Base-by-base conservation (phyloP, 2,329 filamentous ascomycete genomes). In the Monosporascus sp. region DNA sequence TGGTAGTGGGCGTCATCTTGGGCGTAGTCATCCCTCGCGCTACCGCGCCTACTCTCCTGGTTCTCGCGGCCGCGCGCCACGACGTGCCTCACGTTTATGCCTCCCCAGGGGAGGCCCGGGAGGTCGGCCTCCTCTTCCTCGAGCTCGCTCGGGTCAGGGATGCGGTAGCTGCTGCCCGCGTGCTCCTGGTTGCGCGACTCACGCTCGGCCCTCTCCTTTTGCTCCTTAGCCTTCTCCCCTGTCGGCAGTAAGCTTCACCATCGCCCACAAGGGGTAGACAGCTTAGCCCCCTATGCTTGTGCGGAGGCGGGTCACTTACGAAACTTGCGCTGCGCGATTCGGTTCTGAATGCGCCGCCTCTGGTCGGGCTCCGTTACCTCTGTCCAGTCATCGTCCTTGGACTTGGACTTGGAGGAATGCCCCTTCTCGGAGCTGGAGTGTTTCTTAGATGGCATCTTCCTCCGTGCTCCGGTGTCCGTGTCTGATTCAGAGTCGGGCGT, bases 251-350 rank as follows among this genome's bases (percentile, higher is more conserved):
- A 35, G 31, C 31, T 35, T 35, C 31, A 35, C 9, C 31, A 35
- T 35, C 11, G 5, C 31, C 31, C 31, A 35, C 5, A 6, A 20
- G n/a, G 5, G 24, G 20, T 41, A 5, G 5, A 47, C 48, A 27
- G 8, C 51, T 58, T 44, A 60, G 60, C 25, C 8, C 39, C 6
- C 24, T 24, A 9, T 39, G 20, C 25, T 15, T 17, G n/a, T 6
- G n/a, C 39, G n/a, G 37, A 17, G 27, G 14, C 18, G 6, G 14
- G 1, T 11, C 4, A 6, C 85, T 64, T 78, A 90, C 88, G 79
- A 60, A 89, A 90, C 62, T 89, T 89, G 59, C 87, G 78, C 63
- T 90, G 88, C 2, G 87, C 87, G 55, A 90, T 80, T 51, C 86
- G 81, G 66, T 91, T 91, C 67, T 91, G 88, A 49, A 90, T 87